phyloP scores from a whole-genome alignment of 2,329 filamentous ascomycete species.

The Truncatella angustata region DNA sequence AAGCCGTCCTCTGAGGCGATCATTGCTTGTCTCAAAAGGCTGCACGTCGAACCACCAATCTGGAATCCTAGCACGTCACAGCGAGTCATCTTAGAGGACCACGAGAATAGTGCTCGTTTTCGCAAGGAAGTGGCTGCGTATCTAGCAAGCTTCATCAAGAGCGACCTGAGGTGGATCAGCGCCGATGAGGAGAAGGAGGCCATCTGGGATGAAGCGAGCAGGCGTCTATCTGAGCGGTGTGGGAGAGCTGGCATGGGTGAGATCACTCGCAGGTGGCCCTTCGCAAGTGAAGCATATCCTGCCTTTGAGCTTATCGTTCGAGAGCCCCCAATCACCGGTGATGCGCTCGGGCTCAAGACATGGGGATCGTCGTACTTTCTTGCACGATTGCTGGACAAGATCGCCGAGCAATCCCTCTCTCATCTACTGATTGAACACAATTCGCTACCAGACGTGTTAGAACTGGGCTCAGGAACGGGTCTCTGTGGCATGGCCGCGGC shows the following conservation, averaged over 20 bases:
- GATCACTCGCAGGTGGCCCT: conserved; percentile 54
- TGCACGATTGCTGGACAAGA: conserved; percentile 63
- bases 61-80: conserved; percentile 55
- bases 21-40: conserved; percentile 61
- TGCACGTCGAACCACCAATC: conserved; percentile 65
- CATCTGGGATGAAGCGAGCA: conserved; percentile 77
- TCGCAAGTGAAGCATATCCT: conserved; percentile 34
- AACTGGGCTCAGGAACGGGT: conserved; percentile 87
- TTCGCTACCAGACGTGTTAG: conserved; percentile 51
- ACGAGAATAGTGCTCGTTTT: conserved; percentile 40
- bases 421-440: conserved; percentile 36
- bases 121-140: conserved; percentile 60
- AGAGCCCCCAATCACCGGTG: conserved; percentile 84
- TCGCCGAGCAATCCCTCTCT: conserved; percentile 43
- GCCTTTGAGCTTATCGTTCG: conserved; percentile 68
- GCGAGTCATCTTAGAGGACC: conserved; percentile 39
- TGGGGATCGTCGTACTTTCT: conserved; percentile 92
- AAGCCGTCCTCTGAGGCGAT: conserved; percentile 67
- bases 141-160: conserved; percentile 67
- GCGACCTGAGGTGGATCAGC: conserved; percentile 65
- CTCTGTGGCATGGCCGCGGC: conserved; percentile 87
- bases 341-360: conserved; percentile 89
- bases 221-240: conserved; percentile 79
- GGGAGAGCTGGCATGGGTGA: conserved; percentile 69
- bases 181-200: conserved; percentile 64